These are phyloP conservation scores for Ustilago crameri DNA, from an alignment of 1,284 basidiomycete species.

Conservation along the genomic window DNA sequence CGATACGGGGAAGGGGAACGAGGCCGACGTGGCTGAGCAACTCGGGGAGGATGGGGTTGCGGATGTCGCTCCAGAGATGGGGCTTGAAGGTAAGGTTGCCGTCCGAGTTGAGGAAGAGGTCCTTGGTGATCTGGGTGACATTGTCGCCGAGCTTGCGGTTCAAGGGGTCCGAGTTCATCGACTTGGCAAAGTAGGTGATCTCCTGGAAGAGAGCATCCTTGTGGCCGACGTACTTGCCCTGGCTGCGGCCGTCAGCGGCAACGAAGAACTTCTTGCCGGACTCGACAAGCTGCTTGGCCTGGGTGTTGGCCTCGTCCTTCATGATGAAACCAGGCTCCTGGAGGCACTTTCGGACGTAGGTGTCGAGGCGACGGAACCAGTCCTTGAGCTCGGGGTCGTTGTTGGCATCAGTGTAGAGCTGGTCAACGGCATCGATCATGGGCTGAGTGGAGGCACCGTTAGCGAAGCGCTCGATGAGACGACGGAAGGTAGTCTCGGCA, in stretches of 20 bases:
- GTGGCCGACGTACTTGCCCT: constrained; percentile 82
- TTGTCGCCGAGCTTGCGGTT: constrained; percentile 84
- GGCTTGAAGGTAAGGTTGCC: constrained; percentile 82
- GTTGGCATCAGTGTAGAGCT: constrained; percentile 79
- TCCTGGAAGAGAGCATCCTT: constrained; percentile 83
- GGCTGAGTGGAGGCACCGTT: constrained; percentile 75
- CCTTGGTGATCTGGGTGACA: constrained; percentile 82
- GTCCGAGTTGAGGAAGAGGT: constrained; percentile 76
- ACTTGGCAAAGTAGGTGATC: constrained; percentile 80
- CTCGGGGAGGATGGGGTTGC: constrained; percentile 82
- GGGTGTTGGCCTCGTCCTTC: constrained; percentile 75
- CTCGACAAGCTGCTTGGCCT: constrained; percentile 70
- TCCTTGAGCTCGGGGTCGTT: constrained; percentile 79
- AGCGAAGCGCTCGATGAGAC: constrained; percentile 90
- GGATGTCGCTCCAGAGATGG: constrained; percentile 82
- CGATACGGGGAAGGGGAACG: constrained; percentile 76
- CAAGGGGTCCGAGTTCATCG: constrained; percentile 84
- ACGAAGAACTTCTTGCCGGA: constrained; percentile 63
- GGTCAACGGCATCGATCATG: constrained; percentile 79
- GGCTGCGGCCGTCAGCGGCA: constrained; percentile 68
- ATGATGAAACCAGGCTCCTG: constrained; percentile 90
- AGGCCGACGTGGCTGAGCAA: constrained; percentile 79
- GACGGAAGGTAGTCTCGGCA: constrained; percentile 61
- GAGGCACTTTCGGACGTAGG: constrained; percentile 73
- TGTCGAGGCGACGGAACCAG: constrained; percentile 80